A percentile compares a stretch with the other conserved stretches of the same genome.
phyloP scores from a whole-genome alignment of 768 basidiomycete species.

The Phanerochaete sordida region DNA sequence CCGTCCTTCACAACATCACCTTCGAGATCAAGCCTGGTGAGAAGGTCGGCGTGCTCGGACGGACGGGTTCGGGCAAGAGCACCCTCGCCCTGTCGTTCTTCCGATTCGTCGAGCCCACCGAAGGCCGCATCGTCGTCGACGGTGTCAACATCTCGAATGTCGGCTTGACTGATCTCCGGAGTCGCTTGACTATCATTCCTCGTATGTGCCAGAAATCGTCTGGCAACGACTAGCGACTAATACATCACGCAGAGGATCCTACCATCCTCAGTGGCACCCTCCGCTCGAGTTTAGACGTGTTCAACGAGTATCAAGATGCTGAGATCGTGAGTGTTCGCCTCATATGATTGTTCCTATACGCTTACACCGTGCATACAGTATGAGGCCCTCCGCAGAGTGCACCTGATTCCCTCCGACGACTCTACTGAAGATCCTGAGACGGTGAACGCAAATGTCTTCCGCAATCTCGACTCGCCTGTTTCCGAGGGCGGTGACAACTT shows the following conservation, averaged over 20 bases:
- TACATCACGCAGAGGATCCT: constrained; percentile 65
- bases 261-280: constrained; percentile 82
- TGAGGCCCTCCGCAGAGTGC: constrained; percentile 80
- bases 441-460: constrained; percentile 74
- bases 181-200: constrained; percentile 72
- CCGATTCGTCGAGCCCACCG: constrained; percentile 83
- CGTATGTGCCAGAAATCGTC: constrained; percentile 37
- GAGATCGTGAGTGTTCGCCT: constrained; percentile 60
- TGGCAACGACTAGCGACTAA: neutral
- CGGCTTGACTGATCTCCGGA: constrained; percentile 79
- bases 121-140: constrained; percentile 73
- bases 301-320: constrained; percentile 79
- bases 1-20: constrained; percentile 76
- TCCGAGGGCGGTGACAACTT: constrained; percentile 91
- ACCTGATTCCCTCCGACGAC: constrained; percentile 63
- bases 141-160: constrained; percentile 76
- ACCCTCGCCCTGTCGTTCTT: constrained; percentile 84
- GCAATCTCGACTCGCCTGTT: constrained; percentile 67
- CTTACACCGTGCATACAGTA: constrained; percentile 41
- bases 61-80: constrained; percentile 70
- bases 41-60: constrained; percentile 76
- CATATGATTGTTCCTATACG: neutral
- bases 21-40: constrained; percentile 73
- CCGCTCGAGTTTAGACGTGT: constrained; percentile 80
- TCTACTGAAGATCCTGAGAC: constrained; percentile 41